Conservation (phyloP, 2,329 filamentous ascomycete species). For the Penicillium verrucosum region DNA sequence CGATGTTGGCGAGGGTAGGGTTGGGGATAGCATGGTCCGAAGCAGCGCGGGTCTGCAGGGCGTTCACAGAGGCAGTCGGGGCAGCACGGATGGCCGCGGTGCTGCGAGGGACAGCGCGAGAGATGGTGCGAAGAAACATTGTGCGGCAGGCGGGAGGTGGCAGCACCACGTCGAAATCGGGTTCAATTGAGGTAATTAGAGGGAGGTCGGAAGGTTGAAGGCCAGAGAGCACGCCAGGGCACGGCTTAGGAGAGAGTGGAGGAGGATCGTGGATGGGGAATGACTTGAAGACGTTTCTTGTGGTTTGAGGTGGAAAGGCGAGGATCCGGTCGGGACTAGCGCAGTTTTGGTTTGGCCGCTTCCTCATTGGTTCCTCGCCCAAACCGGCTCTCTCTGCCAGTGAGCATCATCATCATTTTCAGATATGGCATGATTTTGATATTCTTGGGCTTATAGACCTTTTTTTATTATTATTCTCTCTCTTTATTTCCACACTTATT, state of each 20-base stretch:
- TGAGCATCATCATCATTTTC: slow-evolving; percentile 23
- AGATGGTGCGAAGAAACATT: slow-evolving; percentile 48
- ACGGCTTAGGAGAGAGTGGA: slow-evolving; percentile 31
- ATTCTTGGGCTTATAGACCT: not conserved
- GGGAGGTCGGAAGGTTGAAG: slow-evolving; percentile 16
- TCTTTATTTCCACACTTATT: too few species aligned
- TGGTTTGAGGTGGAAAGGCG: slow-evolving; percentile 43
- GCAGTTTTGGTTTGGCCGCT: slow-evolving; percentile 33
- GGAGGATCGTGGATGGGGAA: slow-evolving; percentile 32
- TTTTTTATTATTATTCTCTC: not conserved
- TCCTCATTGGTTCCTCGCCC: slow-evolving; percentile 33
- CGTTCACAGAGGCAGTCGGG: slow-evolving; percentile 40
- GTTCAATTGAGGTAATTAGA: slow-evolving; percentile 27
- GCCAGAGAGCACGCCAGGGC: slow-evolving; percentile 24
- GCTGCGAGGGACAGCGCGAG: slow-evolving; percentile 46
- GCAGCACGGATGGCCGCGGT: slow-evolving; percentile 39
- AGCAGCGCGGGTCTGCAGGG: slow-evolving; percentile 54
- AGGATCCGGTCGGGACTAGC: slow-evolving; percentile 35
- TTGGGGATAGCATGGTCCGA: slow-evolving; percentile 94
- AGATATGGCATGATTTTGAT: slow-evolving; percentile 7
- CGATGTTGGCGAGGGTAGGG: slow-evolving; percentile 94
- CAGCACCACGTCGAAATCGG: slow-evolving; percentile 26
- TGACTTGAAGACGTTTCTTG: slow-evolving; percentile 33
- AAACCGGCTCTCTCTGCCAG: slow-evolving; percentile 18
- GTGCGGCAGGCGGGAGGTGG: slow-evolving; percentile 33